These are phyloP conservation scores for Ogataea haglerorum DNA, from an alignment of 805 yeast genomes.

Conservation along the genomic window DNA sequence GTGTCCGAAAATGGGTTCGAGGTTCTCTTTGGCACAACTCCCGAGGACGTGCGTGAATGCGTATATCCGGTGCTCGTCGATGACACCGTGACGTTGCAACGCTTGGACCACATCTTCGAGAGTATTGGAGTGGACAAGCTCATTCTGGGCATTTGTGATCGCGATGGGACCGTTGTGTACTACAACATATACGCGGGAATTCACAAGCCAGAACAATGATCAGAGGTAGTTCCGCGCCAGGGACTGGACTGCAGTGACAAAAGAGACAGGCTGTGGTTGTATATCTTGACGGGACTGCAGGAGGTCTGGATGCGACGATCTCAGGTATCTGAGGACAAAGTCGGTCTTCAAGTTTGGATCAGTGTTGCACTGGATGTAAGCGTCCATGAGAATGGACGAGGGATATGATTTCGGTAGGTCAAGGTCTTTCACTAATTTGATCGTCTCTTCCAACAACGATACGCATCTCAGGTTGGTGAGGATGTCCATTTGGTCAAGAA, in stretches of 20 bases:
- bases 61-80: slow-evolving; percentile 37
- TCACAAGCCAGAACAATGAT: slow-evolving; percentile 48
- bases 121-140: slow-evolving; percentile 40
- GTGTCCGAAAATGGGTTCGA: slow-evolving; percentile 12
- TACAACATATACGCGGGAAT: slow-evolving; percentile 66
- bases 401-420: slow-evolving; percentile 10
- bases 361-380: slow-evolving; percentile 33
- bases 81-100: slow-evolving; percentile 34
- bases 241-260: background rate
- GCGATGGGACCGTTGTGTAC: slow-evolving; percentile 70
- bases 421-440: slow-evolving; percentile 21
- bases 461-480: slow-evolving; percentile 32
- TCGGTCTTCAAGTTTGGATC: slow-evolving; percentile 37
- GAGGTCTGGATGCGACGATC: slow-evolving; percentile 32
- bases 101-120: slow-evolving; percentile 40
- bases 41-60: slow-evolving; percentile 22
- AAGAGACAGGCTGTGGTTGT: background rate
- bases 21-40: slow-evolving; percentile 35
- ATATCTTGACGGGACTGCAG: slow-evolving; percentile 4
- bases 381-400: slow-evolving; percentile 38
- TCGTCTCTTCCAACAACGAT: slow-evolving; percentile 18
- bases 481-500: slow-evolving; percentile 27
- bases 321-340: slow-evolving; percentile 37
- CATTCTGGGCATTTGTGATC: slow-evolving; percentile 52
- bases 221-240: slow-evolving; percentile 4